A percentile compares a stretch with the other conserved stretches of the same genome.
Conservation (phyloP, 2,329 filamentous ascomycete genomes). For the Colletotrichum sidae region DNA sequence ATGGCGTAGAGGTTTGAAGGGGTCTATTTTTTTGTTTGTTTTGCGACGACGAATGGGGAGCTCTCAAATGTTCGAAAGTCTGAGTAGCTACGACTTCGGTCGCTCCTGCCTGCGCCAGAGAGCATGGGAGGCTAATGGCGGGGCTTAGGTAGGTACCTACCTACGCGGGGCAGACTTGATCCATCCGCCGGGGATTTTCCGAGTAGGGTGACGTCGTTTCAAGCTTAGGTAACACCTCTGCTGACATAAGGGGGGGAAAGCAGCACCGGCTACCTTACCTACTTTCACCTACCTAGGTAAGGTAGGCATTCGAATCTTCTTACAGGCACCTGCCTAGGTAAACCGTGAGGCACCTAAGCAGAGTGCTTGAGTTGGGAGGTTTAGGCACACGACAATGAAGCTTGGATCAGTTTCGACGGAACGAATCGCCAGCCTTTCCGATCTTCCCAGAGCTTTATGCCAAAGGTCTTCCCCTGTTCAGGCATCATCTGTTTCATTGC, state of each 20-base stretch:
- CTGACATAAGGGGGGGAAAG: not conserved
- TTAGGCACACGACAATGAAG: no score
- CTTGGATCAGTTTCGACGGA: not conserved
- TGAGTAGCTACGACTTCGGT: slow-evolving; percentile 32
- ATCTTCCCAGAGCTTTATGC: slow-evolving; percentile 14
- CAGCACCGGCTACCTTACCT: not conserved
- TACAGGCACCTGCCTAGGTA: no score
- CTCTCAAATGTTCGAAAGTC: slow-evolving; percentile 19
- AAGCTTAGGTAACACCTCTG: not conserved
- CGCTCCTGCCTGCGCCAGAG: slow-evolving; percentile 28
- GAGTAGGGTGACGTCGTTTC: not conserved
- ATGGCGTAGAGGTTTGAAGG: not conserved
- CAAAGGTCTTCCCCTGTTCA: slow-evolving; percentile 15
- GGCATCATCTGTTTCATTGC: slow-evolving; percentile 13
- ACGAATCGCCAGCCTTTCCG: not conserved
- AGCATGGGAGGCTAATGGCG: slow-evolving; percentile 22
- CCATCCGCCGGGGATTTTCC: slow-evolving; percentile 18
- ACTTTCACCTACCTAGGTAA: not conserved
- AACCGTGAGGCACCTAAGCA: no score
- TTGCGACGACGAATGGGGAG: slow-evolving; percentile 16
- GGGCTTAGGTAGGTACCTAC: slow-evolving; percentile 4
- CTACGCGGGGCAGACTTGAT: slow-evolving; percentile 32
- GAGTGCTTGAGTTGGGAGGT: not conserved
- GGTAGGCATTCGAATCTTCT: no score
- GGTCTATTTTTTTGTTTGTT: slow-evolving; percentile 9